Percentiles rank a stretch among this genome's conserved stretches.
Evolutionary conservation across 2,329 filamentous ascomycete genomes (phyloP).

Genomic region (Xylaria sp.): DNA sequence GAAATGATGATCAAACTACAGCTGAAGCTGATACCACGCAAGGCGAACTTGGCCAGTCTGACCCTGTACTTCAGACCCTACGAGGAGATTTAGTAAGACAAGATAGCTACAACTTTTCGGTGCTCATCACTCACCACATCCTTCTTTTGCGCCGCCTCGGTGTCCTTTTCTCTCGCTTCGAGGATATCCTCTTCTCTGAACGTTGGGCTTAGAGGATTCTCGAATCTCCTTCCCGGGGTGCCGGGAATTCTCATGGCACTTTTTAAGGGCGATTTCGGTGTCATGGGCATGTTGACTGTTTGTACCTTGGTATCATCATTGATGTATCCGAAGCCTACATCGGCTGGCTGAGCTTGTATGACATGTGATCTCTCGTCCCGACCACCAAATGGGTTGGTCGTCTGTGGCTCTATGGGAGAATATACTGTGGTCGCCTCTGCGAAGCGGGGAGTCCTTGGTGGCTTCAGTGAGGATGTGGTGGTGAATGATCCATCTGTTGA

Average conservation of each 20-base stretch:
- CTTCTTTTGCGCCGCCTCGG: conserved; percentile 86
- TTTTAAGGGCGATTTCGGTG: conserved; percentile 83
- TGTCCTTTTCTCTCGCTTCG: conserved; percentile 82
- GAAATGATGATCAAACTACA: conserved; percentile 94
- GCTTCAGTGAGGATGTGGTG: conserved; percentile 68
- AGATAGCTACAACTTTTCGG: neutral
- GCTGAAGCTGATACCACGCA: conserved; percentile 96
- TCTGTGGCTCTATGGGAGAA: conserved; percentile 74
- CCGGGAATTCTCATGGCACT: conserved; percentile 90
- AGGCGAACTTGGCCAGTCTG: conserved; percentile 90
- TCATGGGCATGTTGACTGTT: conserved; percentile 69
- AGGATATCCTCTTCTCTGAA: conserved; percentile 88
- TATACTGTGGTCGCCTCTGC: conserved; percentile 82
- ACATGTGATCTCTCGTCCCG: conserved; percentile 64
- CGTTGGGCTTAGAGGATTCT: conserved; percentile 87
- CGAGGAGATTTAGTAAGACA: conserved; percentile 50
- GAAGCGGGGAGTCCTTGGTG: conserved; percentile 79
- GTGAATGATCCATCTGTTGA: conserved; percentile 62
- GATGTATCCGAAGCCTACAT: conserved; percentile 94
- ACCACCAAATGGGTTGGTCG: conserved; percentile 63
- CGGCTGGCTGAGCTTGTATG: conserved; percentile 77
- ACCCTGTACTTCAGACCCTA: conserved; percentile 94
- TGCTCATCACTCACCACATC: conserved; percentile 76
- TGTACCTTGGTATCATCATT: conserved; percentile 65
- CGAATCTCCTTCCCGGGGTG: conserved; percentile 76